phyloP scores from a whole-genome alignment of 1,139 yeast genomes.

The Lodderomyces pseudojiufengensis region DNA sequence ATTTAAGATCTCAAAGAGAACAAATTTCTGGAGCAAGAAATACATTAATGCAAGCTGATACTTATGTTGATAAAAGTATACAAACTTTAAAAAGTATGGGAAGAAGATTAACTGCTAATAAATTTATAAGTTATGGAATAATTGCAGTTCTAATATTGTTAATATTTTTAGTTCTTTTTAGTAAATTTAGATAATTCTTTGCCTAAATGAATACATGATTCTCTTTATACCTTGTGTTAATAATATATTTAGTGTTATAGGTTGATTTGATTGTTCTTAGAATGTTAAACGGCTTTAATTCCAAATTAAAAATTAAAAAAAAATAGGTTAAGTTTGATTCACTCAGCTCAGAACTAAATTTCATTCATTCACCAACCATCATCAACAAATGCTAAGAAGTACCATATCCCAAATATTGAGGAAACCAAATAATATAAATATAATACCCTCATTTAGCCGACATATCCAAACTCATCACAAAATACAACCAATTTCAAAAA shows the following conservation, averaged over 20 bases:
- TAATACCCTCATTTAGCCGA: not conserved
- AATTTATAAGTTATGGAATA: constrained; percentile 90
- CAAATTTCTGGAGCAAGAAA: constrained; percentile 82
- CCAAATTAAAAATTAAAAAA: too few relatives aligned
- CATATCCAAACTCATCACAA: not conserved
- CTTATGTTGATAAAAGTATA: constrained; percentile 85
- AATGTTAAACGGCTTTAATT: too few relatives aligned
- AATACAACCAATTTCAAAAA: too few relatives aligned
- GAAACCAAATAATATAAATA: not conserved
- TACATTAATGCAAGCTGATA: constrained; percentile 85
- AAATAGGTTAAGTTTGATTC: constrained; percentile 1
- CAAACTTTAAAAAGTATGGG: constrained; percentile 90
- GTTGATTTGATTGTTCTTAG: too few relatives aligned
- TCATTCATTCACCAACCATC: not conserved
- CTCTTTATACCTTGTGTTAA: too few relatives aligned
- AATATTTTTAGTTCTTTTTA: constrained; percentile 79
- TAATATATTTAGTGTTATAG: too few relatives aligned
- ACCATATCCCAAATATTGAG: constrained; percentile 1
- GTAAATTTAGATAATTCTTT: constrained; percentile 51
- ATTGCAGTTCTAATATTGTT: constrained; percentile 82
- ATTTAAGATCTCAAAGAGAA: constrained; percentile 89
- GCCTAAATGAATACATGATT: too few relatives aligned
- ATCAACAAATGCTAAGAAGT: constrained; percentile 3
- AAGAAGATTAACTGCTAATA: constrained; percentile 90
- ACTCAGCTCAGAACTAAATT: too few relatives aligned